Evolutionary conservation across 176 grass and related monocot species (phyloP).

Genomic region (Metroxylon sagu): DNA sequence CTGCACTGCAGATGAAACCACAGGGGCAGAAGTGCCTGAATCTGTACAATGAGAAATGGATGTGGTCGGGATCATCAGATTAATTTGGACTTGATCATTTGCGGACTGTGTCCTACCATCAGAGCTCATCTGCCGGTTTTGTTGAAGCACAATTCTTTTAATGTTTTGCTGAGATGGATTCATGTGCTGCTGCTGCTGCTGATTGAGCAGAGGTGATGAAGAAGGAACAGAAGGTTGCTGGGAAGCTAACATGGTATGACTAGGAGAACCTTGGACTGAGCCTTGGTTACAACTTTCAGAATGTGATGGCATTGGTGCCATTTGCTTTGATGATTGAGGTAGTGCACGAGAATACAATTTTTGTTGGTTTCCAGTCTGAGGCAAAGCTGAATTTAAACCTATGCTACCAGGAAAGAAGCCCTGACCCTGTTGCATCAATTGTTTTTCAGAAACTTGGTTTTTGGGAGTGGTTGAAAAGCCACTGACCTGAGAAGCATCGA

Average conservation of each 20-base stretch:
- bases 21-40: slow-evolving; percentile 35
- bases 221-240: slow-evolving; percentile 40
- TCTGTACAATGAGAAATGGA: slow-evolving; percentile 49
- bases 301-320: slow-evolving; percentile 20
- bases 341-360: slow-evolving; percentile 52
- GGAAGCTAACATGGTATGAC: slow-evolving; percentile 33
- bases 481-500: slow-evolving; percentile 39
- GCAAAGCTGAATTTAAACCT: slow-evolving; percentile 36
- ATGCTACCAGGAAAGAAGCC: slow-evolving; percentile 42
- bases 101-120: slow-evolving; percentile 37
- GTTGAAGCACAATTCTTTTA: slow-evolving; percentile 45
- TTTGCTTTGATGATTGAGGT: slow-evolving; percentile 43
- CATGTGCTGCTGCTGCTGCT: slow-evolving; percentile 40
- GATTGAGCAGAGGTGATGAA: slow-evolving; percentile 31
- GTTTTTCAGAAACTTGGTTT: slow-evolving; percentile 51
- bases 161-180: slow-evolving; percentile 48
- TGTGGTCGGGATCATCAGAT: slow-evolving; percentile 41
- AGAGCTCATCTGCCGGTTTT: slow-evolving; percentile 43
- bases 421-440: slow-evolving; percentile 32
- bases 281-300: slow-evolving; percentile 48
- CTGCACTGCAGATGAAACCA: slow-evolving; percentile 40
- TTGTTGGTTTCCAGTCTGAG: slow-evolving; percentile 53
- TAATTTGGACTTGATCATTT: slow-evolving; percentile 45
- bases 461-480: slow-evolving; percentile 38
- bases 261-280: slow-evolving; percentile 38